Base-by-base conservation (phyloP, 2,329 filamentous ascomycete genomes). In the Triangularia setosa region DNA sequence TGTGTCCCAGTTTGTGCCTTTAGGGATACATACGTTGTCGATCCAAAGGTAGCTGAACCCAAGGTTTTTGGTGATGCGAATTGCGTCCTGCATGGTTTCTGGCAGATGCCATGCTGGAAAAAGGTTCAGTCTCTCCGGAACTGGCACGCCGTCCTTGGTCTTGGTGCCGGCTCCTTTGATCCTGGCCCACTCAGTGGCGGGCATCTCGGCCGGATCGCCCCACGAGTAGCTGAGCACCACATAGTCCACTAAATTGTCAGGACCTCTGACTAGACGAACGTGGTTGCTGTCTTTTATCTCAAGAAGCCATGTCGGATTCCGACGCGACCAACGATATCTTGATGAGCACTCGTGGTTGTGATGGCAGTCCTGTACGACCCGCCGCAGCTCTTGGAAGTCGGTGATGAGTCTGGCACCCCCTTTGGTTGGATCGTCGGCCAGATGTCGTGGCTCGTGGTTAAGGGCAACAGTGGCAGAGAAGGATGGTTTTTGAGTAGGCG, bases 181-280 rank as follows among this genome's bases (percentile, higher is more conserved):
- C 25, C 64, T 66, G 28, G 69, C 69, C 70, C 70, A 71, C 30
- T 71, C 69, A 6, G 61, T 62, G 3, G 66, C 52, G 8, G 68
- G 65, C 70, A 72, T 71, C 12, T 66, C 63, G 5, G 64, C 33
- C 6, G 69, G 69, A 58, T 72, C 67, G 24, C 71, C 71, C 71
- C 71, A 72, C 8, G 71, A 71, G 62, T 72, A 72, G 62, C 71
- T 72, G 5, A 72, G 66, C 44, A 71, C 71, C 27, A 71, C 70
- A 48, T 72, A 72, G 21, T 68, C 58, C 30, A 71, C 68, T 3
- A 63, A 63, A 3, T 24, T 6, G 2, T 30, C 11, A 1, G 67
- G 68, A 1, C 69, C 61, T 25, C 58, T 61, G 0, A 71, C 64
- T n/a, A 72, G 60, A 12, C 64, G 64, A 11, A 70, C 62, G 8